A percentile compares a stretch with the other conserved stretches of the same genome.
Evolutionary conservation across 495 filamentous ascomycete genomes (phyloP).

Genomic region (Delitschia confertaspora): DNA sequence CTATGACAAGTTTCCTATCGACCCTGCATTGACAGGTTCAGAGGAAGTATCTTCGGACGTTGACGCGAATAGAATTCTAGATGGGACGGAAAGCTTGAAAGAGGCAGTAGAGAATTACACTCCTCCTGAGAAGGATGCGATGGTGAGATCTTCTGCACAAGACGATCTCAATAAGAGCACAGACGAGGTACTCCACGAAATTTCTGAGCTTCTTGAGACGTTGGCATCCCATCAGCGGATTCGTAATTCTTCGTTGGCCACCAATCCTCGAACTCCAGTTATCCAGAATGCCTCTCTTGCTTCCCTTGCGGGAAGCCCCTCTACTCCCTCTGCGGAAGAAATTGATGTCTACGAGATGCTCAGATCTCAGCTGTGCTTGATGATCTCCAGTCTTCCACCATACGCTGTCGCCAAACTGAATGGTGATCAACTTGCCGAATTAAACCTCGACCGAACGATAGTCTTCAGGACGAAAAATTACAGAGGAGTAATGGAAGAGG

Average conservation of each 20-base stretch:
- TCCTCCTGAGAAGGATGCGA: conserved; percentile 35
- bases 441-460: conserved; percentile 78
- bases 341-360: conserved; percentile 63
- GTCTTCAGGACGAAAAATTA: conserved; percentile 61
- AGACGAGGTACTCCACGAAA: conserved; percentile 66
- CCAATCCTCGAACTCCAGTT: conserved; percentile 36
- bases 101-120: conserved; percentile 47
- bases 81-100: conserved; percentile 36
- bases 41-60: conserved; percentile 23
- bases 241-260: conserved; percentile 54
- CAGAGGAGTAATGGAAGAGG: conserved; percentile 77
- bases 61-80: conserved; percentile 36
- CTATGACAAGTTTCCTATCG: conserved; percentile 43
- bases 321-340: conserved; percentile 56
- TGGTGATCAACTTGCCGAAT: conserved; percentile 69
- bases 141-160: conserved; percentile 16
- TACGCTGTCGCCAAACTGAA: conserved; percentile 79
- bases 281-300: conserved; percentile 40
- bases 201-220: conserved; percentile 77
- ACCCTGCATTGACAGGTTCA: conserved; percentile 38
- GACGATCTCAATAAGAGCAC: conserved; percentile 50
- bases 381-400: conserved; percentile 70
- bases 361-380: conserved; percentile 59
- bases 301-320: conserved; percentile 38
- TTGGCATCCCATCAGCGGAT: conserved; percentile 80